These are phyloP conservation scores for Suillus plorans DNA, from an alignment of 768 basidiomycete species.

Conservation along the genomic window DNA sequence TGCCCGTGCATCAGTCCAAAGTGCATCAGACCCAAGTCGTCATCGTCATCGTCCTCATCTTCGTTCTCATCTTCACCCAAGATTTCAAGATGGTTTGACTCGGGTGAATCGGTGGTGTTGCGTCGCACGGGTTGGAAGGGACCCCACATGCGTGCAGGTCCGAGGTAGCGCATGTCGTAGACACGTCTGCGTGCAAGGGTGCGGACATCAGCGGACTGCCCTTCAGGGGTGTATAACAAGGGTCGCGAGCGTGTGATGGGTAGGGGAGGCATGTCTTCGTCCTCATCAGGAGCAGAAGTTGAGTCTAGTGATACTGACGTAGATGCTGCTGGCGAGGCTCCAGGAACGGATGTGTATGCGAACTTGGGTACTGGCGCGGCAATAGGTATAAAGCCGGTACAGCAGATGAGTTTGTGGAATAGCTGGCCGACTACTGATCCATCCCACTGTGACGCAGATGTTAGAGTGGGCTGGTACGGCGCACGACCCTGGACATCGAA, in stretches of 20 bases:
- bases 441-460: slow-evolving; percentile 21
- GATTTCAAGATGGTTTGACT: background rate
- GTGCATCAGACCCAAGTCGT: slow-evolving; percentile 4
- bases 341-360: background rate
- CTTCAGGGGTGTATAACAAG: background rate
- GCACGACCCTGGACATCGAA: slow-evolving; percentile 23
- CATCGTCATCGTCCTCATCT: slow-evolving; percentile 19
- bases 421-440: slow-evolving; percentile 33
- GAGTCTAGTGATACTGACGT: background rate
- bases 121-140: slow-evolving; percentile 23
- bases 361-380: slow-evolving; percentile 1
- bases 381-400: slow-evolving; percentile 42
- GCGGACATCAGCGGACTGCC: slow-evolving; percentile 26
- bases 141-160: slow-evolving; percentile 28
- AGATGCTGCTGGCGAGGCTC: background rate
- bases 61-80: slow-evolving; percentile 22
- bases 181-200: slow-evolving; percentile 27
- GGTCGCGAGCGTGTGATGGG: background rate
- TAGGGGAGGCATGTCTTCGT: background rate
- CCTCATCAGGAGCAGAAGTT: background rate
- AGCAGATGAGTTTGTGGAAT: slow-evolving; percentile 44
- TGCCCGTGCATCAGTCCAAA: slow-evolving; percentile 3
- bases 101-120: background rate
- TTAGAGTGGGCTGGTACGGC: slow-evolving; percentile 14
- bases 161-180: slow-evolving; percentile 32